Evolutionary conservation across 305 asterid species (phyloP), one percentile per base, ranked within the genome.

Genomic region (Petunia hybrid): DNA sequence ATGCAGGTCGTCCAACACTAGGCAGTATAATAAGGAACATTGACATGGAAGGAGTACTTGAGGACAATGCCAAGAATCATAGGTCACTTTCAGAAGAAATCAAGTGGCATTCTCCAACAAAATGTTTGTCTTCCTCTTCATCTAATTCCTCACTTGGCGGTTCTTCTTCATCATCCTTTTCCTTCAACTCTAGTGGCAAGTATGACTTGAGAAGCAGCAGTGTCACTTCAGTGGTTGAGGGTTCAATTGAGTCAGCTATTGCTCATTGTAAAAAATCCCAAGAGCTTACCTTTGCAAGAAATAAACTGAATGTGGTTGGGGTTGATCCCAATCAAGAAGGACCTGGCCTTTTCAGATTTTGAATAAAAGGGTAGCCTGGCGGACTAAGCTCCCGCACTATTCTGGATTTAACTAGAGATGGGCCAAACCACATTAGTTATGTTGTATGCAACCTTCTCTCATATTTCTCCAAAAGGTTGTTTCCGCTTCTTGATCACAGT

Each of bases 21-120:
- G 89, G 88, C 70, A 42, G 85, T 16, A 75, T 86, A 31, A 85
- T 85, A 51, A 88, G 84, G 81, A 84, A 60, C 83, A 64, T 76
- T 10, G 91, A 88, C 7, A 86, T 77, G 6, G 87, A 86, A 5
- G 84, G 74, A 1, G 35, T 1, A 16, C 31, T 22, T 22, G 84
- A 74, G 36, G 85, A 85, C 6, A 77, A 56, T 38, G 48, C 67
- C 8, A 83, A 56, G 3, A 66, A 74, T 35, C 90, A 84, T 46
- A 86, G 87, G 82, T 94, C 97, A 22, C 91, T 94, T 57, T 92
- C 98, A 0, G 85, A 92, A 42, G 91, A 91, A 39, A 86, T 92
- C 60, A 90, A 87, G 67, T 86, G 94, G 35, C 90, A 83, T 84
- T 87, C 90, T 67, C 89, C 93, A 69, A 60, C 84, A 0, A 88